These are phyloP conservation scores for Coemansia sp. DNA, from an alignment of 192 early-diverging fungal species.

Conservation along the genomic window DNA sequence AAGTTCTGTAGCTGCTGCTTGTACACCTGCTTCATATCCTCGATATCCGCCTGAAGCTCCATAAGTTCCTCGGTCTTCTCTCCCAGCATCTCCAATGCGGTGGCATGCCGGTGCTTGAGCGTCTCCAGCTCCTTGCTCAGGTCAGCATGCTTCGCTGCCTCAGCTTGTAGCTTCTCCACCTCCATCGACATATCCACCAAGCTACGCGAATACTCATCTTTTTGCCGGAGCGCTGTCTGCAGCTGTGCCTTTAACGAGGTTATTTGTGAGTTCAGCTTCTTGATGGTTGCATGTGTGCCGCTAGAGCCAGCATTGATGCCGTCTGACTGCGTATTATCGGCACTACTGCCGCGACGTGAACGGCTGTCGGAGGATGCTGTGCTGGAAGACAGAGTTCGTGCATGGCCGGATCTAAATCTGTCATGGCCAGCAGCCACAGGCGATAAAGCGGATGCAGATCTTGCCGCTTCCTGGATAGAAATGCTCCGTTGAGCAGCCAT, in stretches of 20 bases:
- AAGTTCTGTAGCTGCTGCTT: conserved; percentile 56
- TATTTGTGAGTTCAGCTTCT: conserved; percentile 44
- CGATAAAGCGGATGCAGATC: neutral
- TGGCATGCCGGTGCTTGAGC: conserved; percentile 58
- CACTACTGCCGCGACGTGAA: conserved; percentile 27
- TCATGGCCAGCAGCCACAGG: conserved; percentile 1
- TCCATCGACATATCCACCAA: conserved; percentile 68
- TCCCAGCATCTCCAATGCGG: conserved; percentile 83
- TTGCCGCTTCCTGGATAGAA: neutral
- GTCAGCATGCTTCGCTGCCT: conserved; percentile 14
- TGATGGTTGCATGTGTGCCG: conserved; percentile 14
- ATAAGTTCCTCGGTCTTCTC: conserved; percentile 85
- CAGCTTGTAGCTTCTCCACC: conserved; percentile 55
- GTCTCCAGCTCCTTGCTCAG: conserved; percentile 56
- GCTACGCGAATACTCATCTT: conserved; percentile 38
- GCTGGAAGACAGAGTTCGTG: conserved; percentile 26
- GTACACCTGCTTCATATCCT: conserved; percentile 78
- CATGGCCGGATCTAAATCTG: conserved; percentile 4
- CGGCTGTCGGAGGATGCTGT: conserved; percentile 40
- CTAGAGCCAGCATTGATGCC: conserved; percentile 3
- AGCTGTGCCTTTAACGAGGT: conserved; percentile 50
- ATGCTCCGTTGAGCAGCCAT: conserved; percentile 9
- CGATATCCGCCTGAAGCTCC: conserved; percentile 73
- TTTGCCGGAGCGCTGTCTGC: conserved; percentile 39
- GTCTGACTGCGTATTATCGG: conserved; percentile 12